These are phyloP conservation scores for Phlebopus sp. DNA, from an alignment of 1,284 basidiomycete genomes.

Conservation along the genomic window DNA sequence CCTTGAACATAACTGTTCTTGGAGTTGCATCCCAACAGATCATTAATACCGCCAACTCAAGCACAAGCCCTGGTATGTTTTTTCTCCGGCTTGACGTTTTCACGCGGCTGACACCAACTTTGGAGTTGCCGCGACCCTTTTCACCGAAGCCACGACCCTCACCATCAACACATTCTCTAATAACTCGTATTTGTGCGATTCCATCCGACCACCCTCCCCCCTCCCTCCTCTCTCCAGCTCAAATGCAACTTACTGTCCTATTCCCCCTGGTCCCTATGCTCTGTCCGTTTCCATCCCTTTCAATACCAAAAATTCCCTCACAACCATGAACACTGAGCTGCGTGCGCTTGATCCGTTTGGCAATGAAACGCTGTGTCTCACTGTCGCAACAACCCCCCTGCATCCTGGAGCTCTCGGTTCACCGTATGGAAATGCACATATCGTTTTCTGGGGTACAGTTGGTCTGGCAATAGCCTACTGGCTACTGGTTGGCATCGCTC, in stretches of 20 bases:
- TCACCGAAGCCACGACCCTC: conserved; percentile 76
- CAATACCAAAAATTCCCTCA: conserved; percentile 67
- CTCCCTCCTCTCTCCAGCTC: conserved; percentile 39
- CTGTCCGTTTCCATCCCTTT: conserved; percentile 79
- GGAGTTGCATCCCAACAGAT: conserved; percentile 59
- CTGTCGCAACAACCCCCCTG: conserved; percentile 79
- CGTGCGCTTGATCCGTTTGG: conserved; percentile 85
- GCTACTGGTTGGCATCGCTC: conserved; percentile 74
- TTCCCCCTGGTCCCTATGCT: conserved; percentile 74
- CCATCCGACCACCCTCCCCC: conserved; percentile 71
- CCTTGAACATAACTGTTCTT: conserved; percentile 65
- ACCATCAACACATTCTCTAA: conserved; percentile 73
- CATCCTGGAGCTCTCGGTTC: conserved; percentile 44
- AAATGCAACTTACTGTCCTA: conserved; percentile 66
- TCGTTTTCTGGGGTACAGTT: conserved; percentile 84
- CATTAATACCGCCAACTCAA: conserved; percentile 54
- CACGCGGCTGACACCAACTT: conserved; percentile 2
- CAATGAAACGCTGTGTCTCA: conserved; percentile 79
- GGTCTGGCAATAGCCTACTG: conserved; percentile 79
- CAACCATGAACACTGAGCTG: conserved; percentile 81
- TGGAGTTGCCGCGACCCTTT: conserved; percentile 67
- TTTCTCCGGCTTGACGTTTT: conserved; percentile 2
- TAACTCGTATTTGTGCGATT: conserved; percentile 71
- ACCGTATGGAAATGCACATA: conserved; percentile 70
- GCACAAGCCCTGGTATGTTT: conserved; percentile 58